A percentile compares a stretch with the other conserved stretches of the same genome.
Conservation (phyloP, 176 grass and related monocot genomes). For the Triticum timopheevii region DNA sequence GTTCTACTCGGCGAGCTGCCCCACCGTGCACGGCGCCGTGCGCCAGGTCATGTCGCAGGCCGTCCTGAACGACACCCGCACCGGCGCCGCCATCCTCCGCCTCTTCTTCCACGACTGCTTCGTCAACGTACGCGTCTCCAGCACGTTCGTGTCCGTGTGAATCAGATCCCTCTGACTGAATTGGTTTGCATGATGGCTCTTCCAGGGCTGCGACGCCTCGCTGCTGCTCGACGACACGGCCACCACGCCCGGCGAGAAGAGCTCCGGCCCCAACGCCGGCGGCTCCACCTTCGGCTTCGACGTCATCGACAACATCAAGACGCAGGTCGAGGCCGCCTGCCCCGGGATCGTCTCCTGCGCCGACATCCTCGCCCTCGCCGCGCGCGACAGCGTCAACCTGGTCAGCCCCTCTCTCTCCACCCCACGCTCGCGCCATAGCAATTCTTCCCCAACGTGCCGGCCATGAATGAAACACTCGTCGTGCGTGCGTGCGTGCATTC, state of each 20-base stretch:
- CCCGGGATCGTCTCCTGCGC: slow-evolving; percentile 61
- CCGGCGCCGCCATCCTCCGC: slow-evolving; percentile 70
- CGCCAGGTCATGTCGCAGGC: slow-evolving; percentile 56
- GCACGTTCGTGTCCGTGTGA: too few species aligned
- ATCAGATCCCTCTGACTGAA: not conserved
- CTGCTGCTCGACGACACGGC: slow-evolving; percentile 76
- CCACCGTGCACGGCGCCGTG: slow-evolving; percentile 37
- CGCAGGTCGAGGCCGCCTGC: slow-evolving; percentile 58
- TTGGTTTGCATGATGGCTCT: not conserved
- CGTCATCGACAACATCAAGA: slow-evolving; percentile 66
- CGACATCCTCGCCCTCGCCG: slow-evolving; percentile 78
- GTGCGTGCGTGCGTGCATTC: not conserved
- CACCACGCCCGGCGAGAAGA: slow-evolving; percentile 59
- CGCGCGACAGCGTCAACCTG: slow-evolving; percentile 63
- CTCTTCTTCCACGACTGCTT: slow-evolving; percentile 99
- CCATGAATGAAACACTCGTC: not conserved
- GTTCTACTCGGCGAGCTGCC: slow-evolving; percentile 62
- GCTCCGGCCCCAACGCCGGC: slow-evolving; percentile 62
- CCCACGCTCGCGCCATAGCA: not conserved
- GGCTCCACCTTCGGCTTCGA: slow-evolving; percentile 55
- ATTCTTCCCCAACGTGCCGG: not conserved
- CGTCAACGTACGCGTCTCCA: slow-evolving; percentile 60
- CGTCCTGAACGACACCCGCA: slow-evolving; percentile 36
- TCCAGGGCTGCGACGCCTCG: slow-evolving; percentile 83
- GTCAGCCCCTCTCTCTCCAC: slow-evolving; percentile 8